Evolutionary conservation across 1,284 basidiomycete genomes (phyloP).

Genomic region (Cronartium quercuum): DNA sequence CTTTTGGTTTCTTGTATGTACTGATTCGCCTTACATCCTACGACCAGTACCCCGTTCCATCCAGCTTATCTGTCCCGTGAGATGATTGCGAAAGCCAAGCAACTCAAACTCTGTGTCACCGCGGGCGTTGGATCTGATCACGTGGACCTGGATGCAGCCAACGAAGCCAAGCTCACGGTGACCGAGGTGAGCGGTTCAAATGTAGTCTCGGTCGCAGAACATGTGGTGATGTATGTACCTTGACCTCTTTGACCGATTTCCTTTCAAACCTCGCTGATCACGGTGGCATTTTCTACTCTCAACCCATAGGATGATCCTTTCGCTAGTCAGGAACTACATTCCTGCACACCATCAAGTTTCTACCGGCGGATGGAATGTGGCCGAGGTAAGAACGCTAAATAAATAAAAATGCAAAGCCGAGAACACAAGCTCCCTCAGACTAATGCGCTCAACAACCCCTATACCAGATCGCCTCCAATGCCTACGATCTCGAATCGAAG

Average conservation of each 20-base stretch:
- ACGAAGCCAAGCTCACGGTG: conserved; percentile 73
- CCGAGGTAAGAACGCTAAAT: conserved; percentile 58
- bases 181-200: conserved; percentile 56
- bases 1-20: conserved; percentile 39
- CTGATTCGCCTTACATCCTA: conserved; percentile 60
- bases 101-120: conserved; percentile 85
- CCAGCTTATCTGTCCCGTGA: conserved; percentile 81
- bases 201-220: conserved; percentile 77
- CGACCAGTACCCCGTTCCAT: conserved; percentile 51
- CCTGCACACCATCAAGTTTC: conserved; percentile 78
- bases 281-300: background rate
- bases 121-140: conserved; percentile 93
- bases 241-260: background rate
- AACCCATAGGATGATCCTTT: conserved; percentile 64
- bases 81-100: conserved; percentile 70
- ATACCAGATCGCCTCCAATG: conserved; percentile 49
- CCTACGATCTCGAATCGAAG: conserved; percentile 81
- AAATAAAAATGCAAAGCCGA: background rate
- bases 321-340: conserved; percentile 79
- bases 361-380: conserved; percentile 76
- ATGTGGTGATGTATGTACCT: conserved; percentile 57
- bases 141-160: conserved; percentile 82
- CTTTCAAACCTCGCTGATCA: background rate
- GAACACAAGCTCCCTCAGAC: too few relatives aligned
- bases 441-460: too few relatives aligned